phyloP scores from a whole-genome alignment of 371 early-diverging fungal species.

The Mortierella sp. region DNA sequence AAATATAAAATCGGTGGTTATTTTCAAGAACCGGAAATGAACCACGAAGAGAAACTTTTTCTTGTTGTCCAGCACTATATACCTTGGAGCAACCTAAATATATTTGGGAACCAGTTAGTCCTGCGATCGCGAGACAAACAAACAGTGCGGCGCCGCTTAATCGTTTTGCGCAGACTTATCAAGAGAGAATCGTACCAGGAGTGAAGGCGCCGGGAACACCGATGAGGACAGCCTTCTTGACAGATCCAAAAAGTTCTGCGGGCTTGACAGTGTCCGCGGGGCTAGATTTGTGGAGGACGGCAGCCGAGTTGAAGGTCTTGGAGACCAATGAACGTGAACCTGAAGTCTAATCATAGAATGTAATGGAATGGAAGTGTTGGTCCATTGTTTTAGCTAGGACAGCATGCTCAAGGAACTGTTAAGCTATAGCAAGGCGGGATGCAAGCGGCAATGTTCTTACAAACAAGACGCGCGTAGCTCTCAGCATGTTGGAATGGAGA shows the following conservation, averaged over 20 bases:
- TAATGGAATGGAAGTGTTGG: neutral
- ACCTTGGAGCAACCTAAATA: conserved; percentile 66
- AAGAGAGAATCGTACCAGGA: conserved; percentile 62
- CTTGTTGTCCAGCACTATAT: too few relatives aligned
- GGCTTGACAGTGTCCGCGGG: conserved; percentile 59
- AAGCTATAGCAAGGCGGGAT: neutral
- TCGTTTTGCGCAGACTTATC: too few relatives aligned
- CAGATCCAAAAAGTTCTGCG: conserved; percentile 58
- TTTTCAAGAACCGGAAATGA: too few relatives aligned
- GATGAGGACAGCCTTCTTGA: conserved; percentile 63
- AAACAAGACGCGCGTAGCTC: conserved; percentile 31
- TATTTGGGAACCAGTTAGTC: too few relatives aligned
- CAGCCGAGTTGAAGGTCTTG: conserved; percentile 50
- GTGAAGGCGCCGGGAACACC: conserved; percentile 77
- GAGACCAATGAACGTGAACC: conserved; percentile 21
- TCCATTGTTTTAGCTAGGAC: too few relatives aligned
- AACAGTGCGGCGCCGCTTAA: too few relatives aligned
- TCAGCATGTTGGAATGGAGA: conserved; percentile 11
- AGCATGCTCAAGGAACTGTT: neutral
- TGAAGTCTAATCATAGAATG: conserved; percentile 8
- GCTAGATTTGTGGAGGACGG: conserved; percentile 56
- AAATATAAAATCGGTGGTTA: conserved; percentile 11
- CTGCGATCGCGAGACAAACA: neutral
- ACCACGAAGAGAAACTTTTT: too few relatives aligned
- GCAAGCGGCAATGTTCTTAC: conserved; percentile 2